These are phyloP conservation scores for Spatholobus suberectus DNA, from an alignment of 306 rosid genomes.

Conservation along the genomic window DNA sequence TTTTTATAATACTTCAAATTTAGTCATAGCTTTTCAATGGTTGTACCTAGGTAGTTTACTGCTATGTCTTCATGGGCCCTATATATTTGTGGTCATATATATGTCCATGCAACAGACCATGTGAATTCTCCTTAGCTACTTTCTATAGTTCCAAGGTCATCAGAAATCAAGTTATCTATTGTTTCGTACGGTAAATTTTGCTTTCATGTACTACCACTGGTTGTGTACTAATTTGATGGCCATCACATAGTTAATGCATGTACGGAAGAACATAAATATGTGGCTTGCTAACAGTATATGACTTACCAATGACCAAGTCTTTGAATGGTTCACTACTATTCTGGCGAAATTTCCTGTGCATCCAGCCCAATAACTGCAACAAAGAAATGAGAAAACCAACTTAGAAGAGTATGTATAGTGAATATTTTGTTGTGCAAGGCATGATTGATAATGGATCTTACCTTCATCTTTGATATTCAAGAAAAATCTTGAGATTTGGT, in stretches of 20 bases:
- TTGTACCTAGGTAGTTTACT: neutral
- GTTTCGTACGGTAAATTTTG: neutral
- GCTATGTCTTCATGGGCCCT: neutral
- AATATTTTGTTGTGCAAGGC: constrained; percentile 18
- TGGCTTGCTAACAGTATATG: neutral
- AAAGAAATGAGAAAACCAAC: constrained; percentile 45
- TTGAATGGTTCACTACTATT: constrained; percentile 75
- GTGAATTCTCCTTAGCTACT: neutral
- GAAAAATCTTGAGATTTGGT: constrained; percentile 51
- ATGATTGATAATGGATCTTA: constrained; percentile 41
- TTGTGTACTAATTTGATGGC: neutral
- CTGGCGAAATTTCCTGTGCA: constrained; percentile 95
- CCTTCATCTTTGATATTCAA: constrained; percentile 71
- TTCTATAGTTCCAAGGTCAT: neutral
- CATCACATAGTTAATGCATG: constrained; percentile 13
- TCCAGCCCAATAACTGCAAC: constrained; percentile 89
- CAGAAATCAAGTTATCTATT: neutral
- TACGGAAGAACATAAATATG: constrained; percentile 17
- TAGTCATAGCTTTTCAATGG: neutral
- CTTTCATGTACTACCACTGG: neutral
- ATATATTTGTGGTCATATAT: constrained; percentile 2
- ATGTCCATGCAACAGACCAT: constrained; percentile 1
- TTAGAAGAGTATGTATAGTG: constrained; percentile 1
- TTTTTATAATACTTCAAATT: constrained; percentile 2
- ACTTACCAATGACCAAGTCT: constrained; percentile 79